Conservation (phyloP, 2,329 filamentous ascomycete genomes). For the Nigrospora sphaerica region DNA sequence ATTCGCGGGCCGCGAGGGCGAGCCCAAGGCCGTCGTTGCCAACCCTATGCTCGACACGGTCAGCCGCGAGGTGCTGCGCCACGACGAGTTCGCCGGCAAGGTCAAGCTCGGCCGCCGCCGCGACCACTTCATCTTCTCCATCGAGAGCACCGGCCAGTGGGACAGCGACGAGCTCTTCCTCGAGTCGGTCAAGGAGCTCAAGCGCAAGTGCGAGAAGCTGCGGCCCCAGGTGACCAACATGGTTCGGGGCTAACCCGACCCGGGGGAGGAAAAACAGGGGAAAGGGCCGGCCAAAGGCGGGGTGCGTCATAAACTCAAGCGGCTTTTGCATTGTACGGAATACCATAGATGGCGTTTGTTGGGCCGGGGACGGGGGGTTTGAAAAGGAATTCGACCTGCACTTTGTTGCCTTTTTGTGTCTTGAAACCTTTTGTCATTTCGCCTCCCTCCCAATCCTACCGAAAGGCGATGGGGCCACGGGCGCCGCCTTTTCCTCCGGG, state of each 20-base stretch:
- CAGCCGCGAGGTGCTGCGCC: slow-evolving; percentile 83
- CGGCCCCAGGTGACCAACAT: slow-evolving; percentile 64
- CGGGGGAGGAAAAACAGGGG: background rate
- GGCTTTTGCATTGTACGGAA: slow-evolving; percentile 2
- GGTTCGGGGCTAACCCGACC: slow-evolving; percentile 30
- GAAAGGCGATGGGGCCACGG: no score
- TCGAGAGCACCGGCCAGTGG: slow-evolving; percentile 94
- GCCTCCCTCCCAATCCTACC: no score
- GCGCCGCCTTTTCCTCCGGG: no score
- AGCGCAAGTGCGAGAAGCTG: slow-evolving; percentile 72
- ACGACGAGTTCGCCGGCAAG: slow-evolving; percentile 90
- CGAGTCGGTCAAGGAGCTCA: slow-evolving; percentile 78
- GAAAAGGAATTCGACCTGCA: slow-evolving; percentile 1
- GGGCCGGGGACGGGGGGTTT: background rate
- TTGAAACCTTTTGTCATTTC: no score
- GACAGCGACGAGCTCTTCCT: slow-evolving; percentile 91
- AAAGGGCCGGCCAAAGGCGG: background rate
- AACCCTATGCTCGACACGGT: slow-evolving; percentile 94
- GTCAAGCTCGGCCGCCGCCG: slow-evolving; percentile 84
- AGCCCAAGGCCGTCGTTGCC: slow-evolving; percentile 79
- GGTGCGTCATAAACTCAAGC: no score
- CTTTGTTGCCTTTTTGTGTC: no score
- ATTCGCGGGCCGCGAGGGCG: slow-evolving; percentile 68
- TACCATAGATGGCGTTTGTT: slow-evolving; percentile 3
- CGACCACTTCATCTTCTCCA: slow-evolving; percentile 95